phyloP scores from a whole-genome alignment of 2,329 filamentous ascomycete genomes.

The Colletotrichum horii region DNA sequence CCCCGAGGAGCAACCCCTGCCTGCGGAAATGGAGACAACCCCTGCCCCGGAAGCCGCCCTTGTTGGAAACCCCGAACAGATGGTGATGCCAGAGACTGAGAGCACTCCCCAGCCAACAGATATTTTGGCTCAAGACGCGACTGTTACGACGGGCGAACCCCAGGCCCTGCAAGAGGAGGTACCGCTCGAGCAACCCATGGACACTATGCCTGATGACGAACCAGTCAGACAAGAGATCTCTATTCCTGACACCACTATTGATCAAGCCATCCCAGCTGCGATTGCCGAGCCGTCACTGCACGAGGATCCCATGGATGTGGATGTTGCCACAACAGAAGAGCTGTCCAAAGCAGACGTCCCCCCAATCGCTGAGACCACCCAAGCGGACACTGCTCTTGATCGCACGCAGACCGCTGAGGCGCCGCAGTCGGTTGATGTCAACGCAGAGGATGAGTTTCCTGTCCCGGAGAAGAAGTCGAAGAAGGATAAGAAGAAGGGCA shows the following conservation, averaged over 20 bases:
- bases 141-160: background rate
- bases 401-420: background rate
- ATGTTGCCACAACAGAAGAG: background rate
- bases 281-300: background rate
- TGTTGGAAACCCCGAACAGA: background rate
- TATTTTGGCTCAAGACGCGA: background rate
- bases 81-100: background rate
- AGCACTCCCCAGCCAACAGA: background rate
- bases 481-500: slow-evolving; percentile 7
- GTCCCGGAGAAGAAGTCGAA: background rate
- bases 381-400: background rate
- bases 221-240: background rate
- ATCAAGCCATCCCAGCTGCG: background rate
- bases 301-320: background rate
- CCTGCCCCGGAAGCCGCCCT: background rate
- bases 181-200: background rate
- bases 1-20: background rate
- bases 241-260: background rate
- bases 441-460: background rate
- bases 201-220: background rate
- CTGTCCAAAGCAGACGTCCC: background rate
- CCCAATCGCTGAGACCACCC: background rate
- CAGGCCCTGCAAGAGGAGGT: background rate
- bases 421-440: background rate
- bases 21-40: background rate